Percentiles rank a stretch among this genome's conserved stretches.
Evolutionary conservation across 2,329 filamentous ascomycete species (phyloP).

Genomic region (Aplosporella prunicola): DNA sequence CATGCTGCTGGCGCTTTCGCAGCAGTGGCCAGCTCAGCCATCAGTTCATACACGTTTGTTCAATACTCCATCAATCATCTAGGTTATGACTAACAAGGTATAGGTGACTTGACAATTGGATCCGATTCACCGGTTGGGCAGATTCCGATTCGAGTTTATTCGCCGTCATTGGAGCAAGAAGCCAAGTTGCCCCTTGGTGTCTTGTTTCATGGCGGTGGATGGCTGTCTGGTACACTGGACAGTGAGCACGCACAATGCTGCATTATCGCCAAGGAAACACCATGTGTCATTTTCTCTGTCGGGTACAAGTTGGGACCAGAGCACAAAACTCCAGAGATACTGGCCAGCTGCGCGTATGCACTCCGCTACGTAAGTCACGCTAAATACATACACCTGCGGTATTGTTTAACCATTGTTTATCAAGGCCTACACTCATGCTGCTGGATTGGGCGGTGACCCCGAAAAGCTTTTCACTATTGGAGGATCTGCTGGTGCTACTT

Average conservation of each 20-base stretch:
- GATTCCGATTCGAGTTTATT: too few species aligned
- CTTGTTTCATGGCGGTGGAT: constrained; percentile 30
- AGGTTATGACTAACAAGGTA: too few species aligned
- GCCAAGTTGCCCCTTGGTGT: constrained; percentile 28
- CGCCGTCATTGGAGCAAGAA: too few species aligned
- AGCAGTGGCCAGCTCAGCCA: too few species aligned
- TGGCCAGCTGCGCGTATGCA: constrained; percentile 19
- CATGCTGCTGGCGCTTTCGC: too few species aligned
- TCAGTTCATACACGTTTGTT: too few species aligned
- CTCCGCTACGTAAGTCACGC: constrained; percentile 8
- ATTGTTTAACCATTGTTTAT: neutral
- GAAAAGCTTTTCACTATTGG: constrained; percentile 10
- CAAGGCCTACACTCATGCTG: constrained; percentile 4
- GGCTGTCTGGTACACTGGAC: constrained; percentile 25
- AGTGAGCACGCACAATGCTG: constrained; percentile 28
- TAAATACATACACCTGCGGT: neutral
- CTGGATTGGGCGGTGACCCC: constrained; percentile 8
- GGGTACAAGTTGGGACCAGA: constrained; percentile 20
- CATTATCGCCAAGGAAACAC: constrained; percentile 19
- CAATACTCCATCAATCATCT: too few species aligned
- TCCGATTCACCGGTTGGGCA: too few species aligned
- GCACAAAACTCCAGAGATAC: constrained; percentile 18
- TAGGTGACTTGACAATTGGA: too few species aligned
- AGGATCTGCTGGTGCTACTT: constrained; percentile 14
- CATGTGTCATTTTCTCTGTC: constrained; percentile 26